Base-by-base conservation (phyloP, 208 protist species). In the Leishmania braziliensis region DNA sequence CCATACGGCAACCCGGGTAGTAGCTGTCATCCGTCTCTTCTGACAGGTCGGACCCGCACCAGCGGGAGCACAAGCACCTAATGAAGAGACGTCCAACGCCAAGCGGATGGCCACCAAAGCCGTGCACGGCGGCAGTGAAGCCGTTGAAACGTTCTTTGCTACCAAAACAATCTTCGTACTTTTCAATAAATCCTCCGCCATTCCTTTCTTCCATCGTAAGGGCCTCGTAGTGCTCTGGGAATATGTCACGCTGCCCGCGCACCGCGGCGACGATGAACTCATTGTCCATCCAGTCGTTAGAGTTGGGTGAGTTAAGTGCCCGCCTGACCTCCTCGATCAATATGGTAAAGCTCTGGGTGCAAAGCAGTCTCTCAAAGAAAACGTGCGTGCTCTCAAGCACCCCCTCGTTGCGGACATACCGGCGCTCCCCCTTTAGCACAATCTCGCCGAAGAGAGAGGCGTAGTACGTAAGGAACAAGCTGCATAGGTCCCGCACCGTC, bases 201-300 rank as follows among this genome's bases (percentile, higher is more conserved):
- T 90, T 79, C 70, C 88, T 86, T 74, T 95, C 93, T 72, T 95
- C 91, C 8, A 71, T 39, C 23, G 93, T 79, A 12, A 96, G 88
- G 48, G 86, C 77, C 48, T 86, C 78, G 77, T 95, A 89, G 20
- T 94, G 93, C 0, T 18, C 48, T 0, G 90, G 85, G 60, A 90
- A 93, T 10, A 92, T 14, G n/a, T 85, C 78, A 2, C 86, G 80
- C 53, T 95, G 89, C 2, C 81, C 85, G 10, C 91, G 91, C 8
- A 96, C 88, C n/a, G 86, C 83, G 20, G 91, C 91, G 18, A 96
- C 93, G 76, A 94, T 94, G 76, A 96, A 96, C 80, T 95, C 91
- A 80, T 96, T 96, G 73, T 96, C 89, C 86, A 96, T 86, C 91
- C 93, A 96, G 39, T 89, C 75, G 33, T 86, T 79, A 48, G 86